Base-by-base conservation (phyloP, 306 rosid genomes). In the Cercis canadensis region DNA sequence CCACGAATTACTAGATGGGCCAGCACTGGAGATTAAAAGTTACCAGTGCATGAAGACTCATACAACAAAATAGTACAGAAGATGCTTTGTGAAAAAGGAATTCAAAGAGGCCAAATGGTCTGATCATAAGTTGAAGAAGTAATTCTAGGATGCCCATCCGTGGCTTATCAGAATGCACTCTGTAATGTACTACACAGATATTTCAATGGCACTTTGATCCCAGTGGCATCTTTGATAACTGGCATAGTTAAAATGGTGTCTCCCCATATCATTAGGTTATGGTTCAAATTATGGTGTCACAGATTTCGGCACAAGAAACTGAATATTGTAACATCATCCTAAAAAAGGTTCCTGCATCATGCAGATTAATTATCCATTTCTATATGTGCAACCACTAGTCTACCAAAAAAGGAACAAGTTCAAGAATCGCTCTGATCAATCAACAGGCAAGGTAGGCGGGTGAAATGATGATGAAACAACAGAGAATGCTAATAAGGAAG, bases 381-480 rank as follows among this genome's bases (percentile, higher is more conserved):
- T 43, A 43, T 11, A 43, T 10, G 11, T 1, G 11, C 11, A 47
- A 47, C 19, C 3, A 15, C 19, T 6, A 57, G 24, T 43, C 17
- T 53, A 51, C 5, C 60, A 45, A 10, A 16, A 32, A 57, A 45
- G 7, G 16, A 44, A 12, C 49, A 12, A 44, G 15, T 44, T 4
- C 16, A 44, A 43, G 51, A 45, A 45, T 2, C 51, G 18, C 47
- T 17, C 33, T 24, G 29, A 24, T 37, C 56, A 51, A 13, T 41
- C 69, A 29, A 29, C 29, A 69, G 21, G n/a, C n/a, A n/a, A n/a
- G n/a, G n/a, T n/a, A n/a, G n/a, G 33, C 41, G 53, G 21, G 52
- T 52, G 55, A 57, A 50, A 55, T 5, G 31, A 46, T 8, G 50
- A 69, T 54, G 73, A 69, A 74, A 32, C 69, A 63, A 62, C 21